phyloP scores from a whole-genome alignment of 2,329 filamentous ascomycete species.

The Colletotrichum gloeosporioides region DNA sequence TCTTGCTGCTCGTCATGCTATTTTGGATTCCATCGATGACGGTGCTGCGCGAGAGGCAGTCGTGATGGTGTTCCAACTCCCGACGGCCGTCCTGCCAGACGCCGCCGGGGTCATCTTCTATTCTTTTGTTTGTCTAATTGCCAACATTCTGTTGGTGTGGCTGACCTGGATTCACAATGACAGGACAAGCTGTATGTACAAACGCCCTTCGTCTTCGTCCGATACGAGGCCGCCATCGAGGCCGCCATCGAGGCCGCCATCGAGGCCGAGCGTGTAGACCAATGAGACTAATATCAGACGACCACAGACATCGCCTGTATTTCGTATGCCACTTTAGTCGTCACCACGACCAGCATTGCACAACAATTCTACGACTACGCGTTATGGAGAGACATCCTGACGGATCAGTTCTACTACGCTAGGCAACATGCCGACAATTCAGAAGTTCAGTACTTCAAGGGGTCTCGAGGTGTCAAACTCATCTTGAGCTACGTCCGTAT shows the following conservation, averaged over 20 bases:
- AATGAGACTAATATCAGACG: not conserved
- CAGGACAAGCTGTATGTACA: constrained; percentile 12
- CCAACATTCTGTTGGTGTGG: constrained; percentile 12
- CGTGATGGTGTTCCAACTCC: constrained; percentile 20
- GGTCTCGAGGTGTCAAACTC: constrained; percentile 13
- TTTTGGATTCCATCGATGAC: not conserved
- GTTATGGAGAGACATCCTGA: constrained; percentile 10
- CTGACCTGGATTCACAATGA: constrained; percentile 18
- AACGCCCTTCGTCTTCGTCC: not conserved
- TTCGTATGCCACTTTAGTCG: constrained; percentile 2
- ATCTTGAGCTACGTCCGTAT: constrained; percentile 11
- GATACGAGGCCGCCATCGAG: not conserved
- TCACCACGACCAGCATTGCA: constrained; percentile 4
- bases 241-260: not conserved
- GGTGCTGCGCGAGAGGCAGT: not conserved
- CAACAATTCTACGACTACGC: constrained; percentile 17
- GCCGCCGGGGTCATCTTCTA: constrained; percentile 9
- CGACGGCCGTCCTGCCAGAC: constrained; percentile 10
- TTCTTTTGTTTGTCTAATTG: constrained; percentile 11
- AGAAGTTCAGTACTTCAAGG: constrained; percentile 11
- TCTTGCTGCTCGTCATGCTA: constrained; percentile 2
- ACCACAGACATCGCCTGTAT: constrained; percentile 16
- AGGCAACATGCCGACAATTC: constrained; percentile 10
- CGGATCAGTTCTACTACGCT: constrained; percentile 13
- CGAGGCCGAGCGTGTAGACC: not conserved